phyloP scores from a whole-genome alignment of 192 early-diverging fungal genomes.

The Coemansia furcata region DNA sequence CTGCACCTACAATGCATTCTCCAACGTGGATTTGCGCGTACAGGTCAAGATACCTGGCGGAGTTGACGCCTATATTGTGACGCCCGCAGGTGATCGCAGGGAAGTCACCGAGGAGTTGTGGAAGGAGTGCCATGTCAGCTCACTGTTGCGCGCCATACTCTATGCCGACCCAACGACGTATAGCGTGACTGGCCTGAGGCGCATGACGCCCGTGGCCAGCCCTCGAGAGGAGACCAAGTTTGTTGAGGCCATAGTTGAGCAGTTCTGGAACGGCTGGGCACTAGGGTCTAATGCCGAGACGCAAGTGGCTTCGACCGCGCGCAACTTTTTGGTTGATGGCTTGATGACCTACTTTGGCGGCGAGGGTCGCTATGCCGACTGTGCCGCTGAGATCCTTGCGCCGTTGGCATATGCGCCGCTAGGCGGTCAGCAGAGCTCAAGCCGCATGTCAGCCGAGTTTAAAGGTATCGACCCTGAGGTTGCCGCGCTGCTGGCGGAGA shows the following conservation, averaged over 20 bases:
- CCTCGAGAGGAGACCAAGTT: conserved; percentile 72
- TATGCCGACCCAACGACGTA: conserved; percentile 88
- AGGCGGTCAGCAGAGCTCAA: conserved; percentile 18
- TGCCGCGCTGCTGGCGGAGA: conserved; percentile 78
- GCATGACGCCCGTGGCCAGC: conserved; percentile 83
- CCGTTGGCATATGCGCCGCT: conserved; percentile 50
- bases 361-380: conserved; percentile 72
- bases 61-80: conserved; percentile 90
- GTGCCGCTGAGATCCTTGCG: conserved; percentile 79
- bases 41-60: conserved; percentile 98
- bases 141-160: conserved; percentile 83
- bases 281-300: conserved; percentile 92
- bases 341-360: conserved; percentile 88
- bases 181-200: conserved; percentile 83
- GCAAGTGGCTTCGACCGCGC: conserved; percentile 87
- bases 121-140: conserved; percentile 87
- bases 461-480: conserved; percentile 79
- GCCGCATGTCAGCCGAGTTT: conserved; percentile 28
- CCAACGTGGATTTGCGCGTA: conserved; percentile 95
- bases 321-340: conserved; percentile 87
- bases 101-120: conserved; percentile 78
- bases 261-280: conserved; percentile 94
- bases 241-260: conserved; percentile 74
- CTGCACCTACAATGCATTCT: conserved; percentile 98
- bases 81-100: conserved; percentile 82